Base-by-base conservation (phyloP, 108 stramenopile genomes). In the Cylindrotheca fusiformis region DNA sequence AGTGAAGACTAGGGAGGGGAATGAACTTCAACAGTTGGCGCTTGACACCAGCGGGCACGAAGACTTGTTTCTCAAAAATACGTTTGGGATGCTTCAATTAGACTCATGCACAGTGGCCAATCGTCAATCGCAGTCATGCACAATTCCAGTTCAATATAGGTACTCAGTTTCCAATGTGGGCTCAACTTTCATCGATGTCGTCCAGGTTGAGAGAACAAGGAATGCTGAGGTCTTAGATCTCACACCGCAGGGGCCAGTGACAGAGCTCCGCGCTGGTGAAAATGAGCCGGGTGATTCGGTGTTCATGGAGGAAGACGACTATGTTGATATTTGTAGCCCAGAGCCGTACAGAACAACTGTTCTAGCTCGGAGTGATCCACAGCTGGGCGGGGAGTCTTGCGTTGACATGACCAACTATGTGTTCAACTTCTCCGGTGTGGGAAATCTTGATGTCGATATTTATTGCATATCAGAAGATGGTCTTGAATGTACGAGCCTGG, bases 21-120 rank as follows among this genome's bases (percentile, higher is more conserved):
- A 22, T n/a, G 48, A 62, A 22, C 3, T 62, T 14, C 60, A 62
- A 30, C 48, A 4, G 4, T 24, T 62, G 32, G 30, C 47, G 4
- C 10, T 62, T 23, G 48, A 62, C 31, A 62, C 60, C 60, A 62
- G 60, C 28, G 60, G 60, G 10, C 19, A 48, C 3, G 29, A 49
- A 28, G 60, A 62, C 29, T 31, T 62, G 17, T 50, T 50, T 18
- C 48, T 62, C 14, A 62, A 50, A 6, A 33, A 62, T 30, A 21
- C 8, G 25, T 62, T 21, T 23, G 60, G 60, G 4, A 62, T 62
- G 60, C 3, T 62, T 32, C 25, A 62, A 26, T 4, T 62, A 3
- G 33, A 25, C 4, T 48, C 60, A 8, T 62, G 60, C 49, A n/a
- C 36, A n/a, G 60, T 27, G 4, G 5, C 4, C 10, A 36, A 22